Evolutionary conservation across 768 basidiomycete genomes (phyloP), one percentile per base, ranked within the genome.

Genomic region (Gloeostereum incarnatum): DNA sequence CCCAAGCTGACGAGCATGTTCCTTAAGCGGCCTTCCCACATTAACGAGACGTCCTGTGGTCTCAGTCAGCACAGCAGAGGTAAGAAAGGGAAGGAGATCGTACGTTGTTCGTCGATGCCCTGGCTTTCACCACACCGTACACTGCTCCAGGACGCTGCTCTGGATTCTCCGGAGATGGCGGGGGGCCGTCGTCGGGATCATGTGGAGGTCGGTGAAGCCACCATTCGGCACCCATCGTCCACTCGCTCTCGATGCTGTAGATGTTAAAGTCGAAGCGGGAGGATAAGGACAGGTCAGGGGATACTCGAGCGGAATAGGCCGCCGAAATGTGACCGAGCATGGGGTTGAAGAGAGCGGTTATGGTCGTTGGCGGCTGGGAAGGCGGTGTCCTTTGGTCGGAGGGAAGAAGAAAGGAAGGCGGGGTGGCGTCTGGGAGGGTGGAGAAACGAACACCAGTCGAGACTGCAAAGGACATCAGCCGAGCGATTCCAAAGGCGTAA

Each of bases 191-290:
- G 10, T 42, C 39, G 22, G 37, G 36, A 6, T 52, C 44, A 38
- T 59, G 56, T 9, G 58, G 49, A 14, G 58, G 60, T 17, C 78
- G 73, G 16, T 90, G 73, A 54, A 91, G 72, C 91, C 90, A 96
- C 89, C 90, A 96, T 56, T 97, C 93, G 1, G 86, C 83, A 2
- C 94, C 94, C 64, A 97, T 75, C 7, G 88, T 83, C 83, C 92
- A 85, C 56, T 97, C 93, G 57, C 89, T 92, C 48, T 94, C 90
- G 57, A 91, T 97, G 59, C 88, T 92, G 55, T 97, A 96, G 19
- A 93, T 75, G 52, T 98, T 98, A 62, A 97, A 91, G 54, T 97
- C 91, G 53, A 93, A 98, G 16, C 89, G 78, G 1, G 89, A 84
- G 35, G 87, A 87, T 14, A 98, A 56, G 0, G 89, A 78, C 29